Evolutionary conservation across 306 rosid species (phyloP), one percentile per base, ranked within the genome.

Genomic region (Inga oerstediana): DNA sequence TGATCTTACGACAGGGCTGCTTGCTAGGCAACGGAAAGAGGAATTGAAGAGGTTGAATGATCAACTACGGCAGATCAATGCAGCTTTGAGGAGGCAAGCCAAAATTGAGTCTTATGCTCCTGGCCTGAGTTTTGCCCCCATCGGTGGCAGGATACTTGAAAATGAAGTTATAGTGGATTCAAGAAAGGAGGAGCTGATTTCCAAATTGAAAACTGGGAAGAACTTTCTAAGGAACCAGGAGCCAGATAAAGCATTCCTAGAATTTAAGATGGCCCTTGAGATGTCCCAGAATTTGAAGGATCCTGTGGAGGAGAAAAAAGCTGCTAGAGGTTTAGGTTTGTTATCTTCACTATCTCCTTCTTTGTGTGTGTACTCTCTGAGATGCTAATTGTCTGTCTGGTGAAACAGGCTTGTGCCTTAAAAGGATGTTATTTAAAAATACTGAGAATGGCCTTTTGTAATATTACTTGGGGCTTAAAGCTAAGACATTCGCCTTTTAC

Each of bases 91-190:
- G 89, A 94, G 93, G 87, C 99, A 96, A 87, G 98, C 99, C 14
- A 96, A 94, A 87, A 94, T 96, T 51, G 98, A 96, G 87, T 94
- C 99, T 19, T 96, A 96, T 76, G 99, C 99, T 52, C 99, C 99
- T 32, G 81, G 45, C 88, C 89, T 96, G 88, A 96, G 99, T 82
- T 94, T 92, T 87, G 97, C 98, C 66, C 98, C 99, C 44, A 76
- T 89, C 74, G 92, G 91, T 71, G 94, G 92, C 73, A 91, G 92
- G 81, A 86, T 92, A 81, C 79, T 82, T 34, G 99, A 94, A 81
- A 88, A 51, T 66, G 98, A 94, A 84, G 91, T 94, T 30, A 88
- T 92, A 45, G 85, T 94, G 72, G 94, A 96, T 75, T 92, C 97
- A 35, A 91, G 83, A 85, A 96, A 94, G 91, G 91, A 94, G 22